Base-by-base conservation (phyloP, 2,329 filamentous ascomycete species). In the Hymenoscyphus salicellus region DNA sequence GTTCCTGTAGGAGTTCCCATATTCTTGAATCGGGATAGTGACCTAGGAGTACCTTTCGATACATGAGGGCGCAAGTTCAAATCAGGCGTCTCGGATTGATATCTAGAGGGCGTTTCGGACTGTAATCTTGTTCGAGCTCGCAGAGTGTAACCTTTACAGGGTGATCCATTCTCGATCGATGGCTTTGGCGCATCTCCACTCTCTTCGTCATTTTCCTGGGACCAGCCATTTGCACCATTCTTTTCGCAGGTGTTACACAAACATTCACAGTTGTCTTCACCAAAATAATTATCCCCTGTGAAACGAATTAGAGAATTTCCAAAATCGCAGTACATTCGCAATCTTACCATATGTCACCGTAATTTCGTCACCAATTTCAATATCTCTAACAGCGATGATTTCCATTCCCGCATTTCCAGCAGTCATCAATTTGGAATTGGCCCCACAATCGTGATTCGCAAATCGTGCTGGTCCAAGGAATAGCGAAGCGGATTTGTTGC, bases 391-490 rank as follows among this genome's bases (percentile, higher is more conserved):
- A 2, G 95, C 92, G 59, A 96, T 86, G 63, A 99, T 93, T 74
- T 96, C 91, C 80, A 99, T 97, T 41, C 92, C 92, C 64, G 93
- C 88, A 63, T 89, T 86, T 56, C 93, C 92, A 41, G 87, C 90
- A 41, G 92, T 97, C 71, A 91, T 89, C 55, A 99, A 84, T 74
- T 89, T 86, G 8, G 93, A 93, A 79, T 98, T 99, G 36, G 95
- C 92, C 70, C 90, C 85, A 79, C 95, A 99, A 77, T 99, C 95
- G 78, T 99, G 95, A 75, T 99, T 99, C 30, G 95, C 93, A 76
- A 99, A 98, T 60, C 95, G 88, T 38, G 95, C 95, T 7, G 95
- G 96, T 0, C 95, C 95, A 75, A 99, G 88, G 75, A 99, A 98
- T 52, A 99, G 81, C 60, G 92, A 96, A 33, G 93, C 90, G 66